Percentiles rank a stretch among this genome's conserved stretches.
phyloP scores from a whole-genome alignment of 345 rosid genomes.

The Moricandia moricandioides region DNA sequence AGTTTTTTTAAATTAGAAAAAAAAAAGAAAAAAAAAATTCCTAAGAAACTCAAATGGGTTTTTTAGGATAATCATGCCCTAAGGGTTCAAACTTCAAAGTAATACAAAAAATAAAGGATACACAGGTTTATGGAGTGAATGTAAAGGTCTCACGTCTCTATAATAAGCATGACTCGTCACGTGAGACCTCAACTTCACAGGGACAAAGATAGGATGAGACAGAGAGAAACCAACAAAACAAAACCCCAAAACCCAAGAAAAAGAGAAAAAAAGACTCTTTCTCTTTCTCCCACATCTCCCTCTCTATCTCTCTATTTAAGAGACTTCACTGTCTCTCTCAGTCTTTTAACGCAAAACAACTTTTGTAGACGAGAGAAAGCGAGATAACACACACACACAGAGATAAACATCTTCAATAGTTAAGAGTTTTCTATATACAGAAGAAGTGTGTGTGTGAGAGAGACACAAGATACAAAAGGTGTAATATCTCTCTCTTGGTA shows the following conservation, averaged over 20 bases:
- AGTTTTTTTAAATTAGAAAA: too few relatives aligned
- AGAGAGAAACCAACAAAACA: slow-evolving; percentile 41
- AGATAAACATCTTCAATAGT: slow-evolving; percentile 37
- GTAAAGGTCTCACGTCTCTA: slow-evolving; percentile 39
- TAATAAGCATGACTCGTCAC: slow-evolving; percentile 46
- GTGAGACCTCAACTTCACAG: slow-evolving; percentile 48
- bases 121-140: not conserved
- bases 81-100: slow-evolving; percentile 36
- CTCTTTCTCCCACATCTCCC: not conserved
- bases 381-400: slow-evolving; percentile 26
- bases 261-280: not conserved
- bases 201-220: slow-evolving; percentile 36
- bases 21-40: too few relatives aligned
- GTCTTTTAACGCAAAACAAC: slow-evolving; percentile 40
- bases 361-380: slow-evolving; percentile 38
- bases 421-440: slow-evolving; percentile 42
- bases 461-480: slow-evolving; percentile 26
- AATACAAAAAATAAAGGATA: not conserved
- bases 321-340: slow-evolving; percentile 43
- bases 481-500: slow-evolving; percentile 8
- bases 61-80: too few relatives aligned
- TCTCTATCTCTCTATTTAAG: slow-evolving; percentile 34
- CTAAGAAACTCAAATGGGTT: too few relatives aligned
- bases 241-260: slow-evolving; percentile 45
- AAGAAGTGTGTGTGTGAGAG: slow-evolving; percentile 20